phyloP scores from a whole-genome alignment of 2,329 filamentous ascomycete genomes.

The Escovopsis sp. region DNA sequence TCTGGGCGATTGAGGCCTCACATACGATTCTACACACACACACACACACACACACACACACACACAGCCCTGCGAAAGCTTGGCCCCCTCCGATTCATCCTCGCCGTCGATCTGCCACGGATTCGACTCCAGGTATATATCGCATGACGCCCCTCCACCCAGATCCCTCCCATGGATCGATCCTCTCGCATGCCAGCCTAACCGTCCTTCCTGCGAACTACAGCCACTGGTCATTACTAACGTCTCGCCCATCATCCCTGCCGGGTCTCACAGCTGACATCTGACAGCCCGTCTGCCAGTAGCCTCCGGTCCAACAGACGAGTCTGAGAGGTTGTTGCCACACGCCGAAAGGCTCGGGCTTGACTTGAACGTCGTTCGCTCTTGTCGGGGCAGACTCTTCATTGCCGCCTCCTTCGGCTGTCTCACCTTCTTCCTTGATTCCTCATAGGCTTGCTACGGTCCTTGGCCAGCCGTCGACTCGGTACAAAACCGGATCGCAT shows the following conservation, averaged over 20 bases:
- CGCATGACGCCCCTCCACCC: neutral
- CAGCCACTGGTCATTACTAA: constrained; percentile 1
- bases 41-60: neutral
- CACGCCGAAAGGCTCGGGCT: neutral
- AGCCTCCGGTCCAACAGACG: neutral
- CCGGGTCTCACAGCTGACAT: constrained; percentile 1
- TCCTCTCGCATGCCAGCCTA: constrained; percentile 3
- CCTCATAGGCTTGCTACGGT: neutral
- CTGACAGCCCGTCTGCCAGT: neutral
- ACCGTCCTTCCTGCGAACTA: neutral
- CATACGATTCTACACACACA: neutral
- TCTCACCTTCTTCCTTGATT: neutral
- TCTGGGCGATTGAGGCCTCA: neutral
- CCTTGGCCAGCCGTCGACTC: neutral
- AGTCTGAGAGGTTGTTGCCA: too few relatives aligned
- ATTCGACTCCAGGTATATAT: too few relatives aligned
- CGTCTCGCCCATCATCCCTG: constrained; percentile 3
- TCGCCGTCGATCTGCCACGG: too few relatives aligned
- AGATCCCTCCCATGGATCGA: neutral
- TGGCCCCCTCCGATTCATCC: too few relatives aligned
- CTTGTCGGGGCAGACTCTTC: neutral
- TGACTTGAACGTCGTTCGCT: neutral
- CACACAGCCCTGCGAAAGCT: neutral
- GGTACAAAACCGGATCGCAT: neutral
- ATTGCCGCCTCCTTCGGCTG: neutral